Evolutionary conservation across 805 yeast species (phyloP).

Genomic region (Candida sonorensis): DNA sequence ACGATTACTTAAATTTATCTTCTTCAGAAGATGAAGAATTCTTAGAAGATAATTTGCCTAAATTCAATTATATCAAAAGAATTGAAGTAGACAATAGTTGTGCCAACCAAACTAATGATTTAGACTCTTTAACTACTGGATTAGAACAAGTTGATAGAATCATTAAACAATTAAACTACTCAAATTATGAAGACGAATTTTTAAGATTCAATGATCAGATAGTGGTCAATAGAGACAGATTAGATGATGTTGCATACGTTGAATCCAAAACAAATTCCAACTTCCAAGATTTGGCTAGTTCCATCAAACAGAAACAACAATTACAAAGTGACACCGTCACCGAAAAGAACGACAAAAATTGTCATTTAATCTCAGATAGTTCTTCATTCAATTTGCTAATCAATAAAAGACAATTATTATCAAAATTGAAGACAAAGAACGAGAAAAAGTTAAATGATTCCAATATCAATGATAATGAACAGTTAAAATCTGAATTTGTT

Average conservation of each 20-base stretch:
- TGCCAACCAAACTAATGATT: conserved; percentile 3
- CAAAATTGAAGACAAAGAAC: neutral
- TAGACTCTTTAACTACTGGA: conserved; percentile 21
- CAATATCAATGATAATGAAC: conserved; percentile 2
- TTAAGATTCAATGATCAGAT: conserved; percentile 11
- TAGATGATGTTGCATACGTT: neutral
- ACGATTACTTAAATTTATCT: conserved; percentile 16
- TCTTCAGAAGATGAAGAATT: conserved; percentile 21
- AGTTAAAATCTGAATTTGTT: neutral
- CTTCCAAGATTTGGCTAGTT: conserved; percentile 6
- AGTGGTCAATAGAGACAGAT: conserved; percentile 4
- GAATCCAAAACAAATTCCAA: neutral
- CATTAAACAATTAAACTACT: conserved; percentile 17
- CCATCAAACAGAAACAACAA: conserved; percentile 1
- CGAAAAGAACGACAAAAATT: conserved; percentile 5
- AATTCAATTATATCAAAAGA: conserved; percentile 6
- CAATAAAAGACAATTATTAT: conserved; percentile 6
- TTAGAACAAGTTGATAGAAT: conserved; percentile 25
- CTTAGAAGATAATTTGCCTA: conserved; percentile 11
- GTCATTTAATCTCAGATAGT: conserved; percentile 20
- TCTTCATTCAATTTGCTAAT: conserved; percentile 17
- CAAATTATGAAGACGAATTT: conserved; percentile 13
- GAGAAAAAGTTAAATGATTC: neutral
- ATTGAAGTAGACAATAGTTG: conserved; percentile 4
- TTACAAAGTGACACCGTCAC: conserved; percentile 1